Evolutionary conservation across 371 early-diverging fungal species (phyloP).

Genomic region (Rhizopus stolonifer): DNA sequence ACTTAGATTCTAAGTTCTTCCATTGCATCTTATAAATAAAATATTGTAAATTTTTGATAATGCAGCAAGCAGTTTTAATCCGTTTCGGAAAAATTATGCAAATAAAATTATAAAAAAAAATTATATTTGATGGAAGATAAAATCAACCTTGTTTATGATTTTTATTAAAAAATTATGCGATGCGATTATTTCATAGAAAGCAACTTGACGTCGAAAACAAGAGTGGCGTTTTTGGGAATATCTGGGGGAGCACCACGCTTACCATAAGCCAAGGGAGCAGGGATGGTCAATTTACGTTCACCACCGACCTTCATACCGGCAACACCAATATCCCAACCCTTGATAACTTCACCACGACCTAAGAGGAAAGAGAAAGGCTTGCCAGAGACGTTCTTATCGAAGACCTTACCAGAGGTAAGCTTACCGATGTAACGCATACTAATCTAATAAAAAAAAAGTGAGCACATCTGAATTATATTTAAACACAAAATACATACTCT

Average conservation of each 20-base stretch:
- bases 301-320: constrained; percentile 92
- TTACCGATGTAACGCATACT: constrained; percentile 92
- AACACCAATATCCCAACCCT: constrained; percentile 92
- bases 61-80: not conserved
- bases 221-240: constrained; percentile 84
- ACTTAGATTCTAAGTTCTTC: constrained; percentile 87
- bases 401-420: constrained; percentile 88
- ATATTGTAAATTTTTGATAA: not conserved
- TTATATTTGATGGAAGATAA: no score
- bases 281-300: constrained; percentile 87
- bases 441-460: constrained; percentile 17
- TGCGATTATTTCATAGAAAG: constrained; percentile 26
- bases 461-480: constrained; percentile 16
- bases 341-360: constrained; percentile 92
- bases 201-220: constrained; percentile 77
- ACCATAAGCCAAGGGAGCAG: constrained; percentile 86
- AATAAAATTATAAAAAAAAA: no score
- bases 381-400: constrained; percentile 91
- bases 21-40: not conserved
- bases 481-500: constrained; percentile 34
- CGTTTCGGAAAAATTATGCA: not conserved
- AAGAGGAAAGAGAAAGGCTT: constrained; percentile 88
- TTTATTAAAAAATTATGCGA: not conserved
- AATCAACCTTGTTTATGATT: not conserved
- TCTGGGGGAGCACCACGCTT: constrained; percentile 83